Conservation (phyloP, 331 rosid species). For the Dryas integrifolia region DNA sequence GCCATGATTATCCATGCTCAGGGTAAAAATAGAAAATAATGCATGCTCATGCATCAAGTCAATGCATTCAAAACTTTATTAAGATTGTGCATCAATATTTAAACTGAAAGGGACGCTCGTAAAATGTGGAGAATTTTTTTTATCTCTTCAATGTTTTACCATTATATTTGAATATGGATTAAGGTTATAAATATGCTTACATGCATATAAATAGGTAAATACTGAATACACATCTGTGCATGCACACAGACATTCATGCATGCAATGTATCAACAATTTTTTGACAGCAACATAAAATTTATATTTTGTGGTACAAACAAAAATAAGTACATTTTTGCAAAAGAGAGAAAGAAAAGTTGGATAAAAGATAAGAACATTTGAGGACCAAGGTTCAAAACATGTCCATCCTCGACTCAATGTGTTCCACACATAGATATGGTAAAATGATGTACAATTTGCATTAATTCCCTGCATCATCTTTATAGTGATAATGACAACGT, state of each 20-base stretch:
- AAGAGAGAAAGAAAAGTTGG: too few species aligned
- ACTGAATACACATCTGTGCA: not conserved
- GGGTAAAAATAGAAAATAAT: not conserved
- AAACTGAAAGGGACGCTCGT: not conserved
- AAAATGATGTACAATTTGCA: slow-evolving; percentile 1
- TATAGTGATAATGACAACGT: slow-evolving; percentile 2
- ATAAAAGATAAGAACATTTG: too few species aligned
- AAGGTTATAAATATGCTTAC: not conserved
- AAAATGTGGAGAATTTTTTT: not conserved
- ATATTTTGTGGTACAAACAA: not conserved
- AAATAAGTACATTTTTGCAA: not conserved
- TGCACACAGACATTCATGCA: not conserved
- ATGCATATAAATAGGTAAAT: not conserved
- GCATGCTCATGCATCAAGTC: not conserved
- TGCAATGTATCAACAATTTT: not conserved
- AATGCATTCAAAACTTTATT: not conserved
- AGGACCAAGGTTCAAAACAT: not conserved
- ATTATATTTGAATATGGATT: slow-evolving; percentile 1
- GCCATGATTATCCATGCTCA: not conserved
- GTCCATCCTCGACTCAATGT: not conserved
- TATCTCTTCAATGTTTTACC: not conserved
- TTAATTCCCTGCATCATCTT: not conserved
- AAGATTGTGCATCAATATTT: not conserved
- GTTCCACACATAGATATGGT: slow-evolving; percentile 11
- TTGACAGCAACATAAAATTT: not conserved